Evolutionary conservation across 192 early-diverging fungal species (phyloP).

Genomic region (Phycomyces nitens): DNA sequence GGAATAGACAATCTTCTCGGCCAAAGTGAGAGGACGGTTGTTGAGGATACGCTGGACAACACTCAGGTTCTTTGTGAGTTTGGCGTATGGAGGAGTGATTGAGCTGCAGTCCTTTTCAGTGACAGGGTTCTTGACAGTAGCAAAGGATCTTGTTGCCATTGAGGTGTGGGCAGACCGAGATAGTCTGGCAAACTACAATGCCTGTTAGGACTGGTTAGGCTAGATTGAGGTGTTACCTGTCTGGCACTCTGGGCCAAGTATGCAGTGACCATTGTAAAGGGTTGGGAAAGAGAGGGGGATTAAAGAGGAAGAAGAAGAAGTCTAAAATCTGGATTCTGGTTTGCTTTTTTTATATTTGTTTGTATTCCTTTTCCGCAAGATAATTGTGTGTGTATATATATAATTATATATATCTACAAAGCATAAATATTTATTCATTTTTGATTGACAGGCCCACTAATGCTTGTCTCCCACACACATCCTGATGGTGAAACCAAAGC

Average conservation of each 20-base stretch:
- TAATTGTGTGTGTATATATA: too few species aligned
- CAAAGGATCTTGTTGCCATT: conserved; percentile 11
- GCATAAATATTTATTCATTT: too few species aligned
- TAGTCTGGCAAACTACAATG: background rate
- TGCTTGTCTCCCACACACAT: too few species aligned
- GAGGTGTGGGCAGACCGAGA: background rate
- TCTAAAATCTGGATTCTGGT: background rate
- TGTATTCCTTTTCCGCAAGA: background rate
- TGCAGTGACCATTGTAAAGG: conserved; percentile 13
- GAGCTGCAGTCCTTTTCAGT: conserved; percentile 39
- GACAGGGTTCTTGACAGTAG: conserved; percentile 29
- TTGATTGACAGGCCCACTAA: too few species aligned
- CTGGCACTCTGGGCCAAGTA: background rate
- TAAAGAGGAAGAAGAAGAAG: conserved; percentile 3
- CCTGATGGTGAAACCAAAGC: background rate
- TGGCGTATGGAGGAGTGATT: conserved; percentile 52
- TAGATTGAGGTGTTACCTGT: too few species aligned
- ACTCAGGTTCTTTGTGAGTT: conserved; percentile 43
- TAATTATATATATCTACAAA: too few species aligned
- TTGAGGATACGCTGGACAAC: conserved; percentile 48
- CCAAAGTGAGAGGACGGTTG: conserved; percentile 73
- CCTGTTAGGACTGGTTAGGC: too few species aligned
- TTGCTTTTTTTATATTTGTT: background rate
- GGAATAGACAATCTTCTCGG: conserved; percentile 95
- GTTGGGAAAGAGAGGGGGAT: background rate